Evolutionary conservation across 352 stramenopile genomes (phyloP), one percentile per base, ranked within the genome.

Genomic region (Phytophthora fragariae): DNA sequence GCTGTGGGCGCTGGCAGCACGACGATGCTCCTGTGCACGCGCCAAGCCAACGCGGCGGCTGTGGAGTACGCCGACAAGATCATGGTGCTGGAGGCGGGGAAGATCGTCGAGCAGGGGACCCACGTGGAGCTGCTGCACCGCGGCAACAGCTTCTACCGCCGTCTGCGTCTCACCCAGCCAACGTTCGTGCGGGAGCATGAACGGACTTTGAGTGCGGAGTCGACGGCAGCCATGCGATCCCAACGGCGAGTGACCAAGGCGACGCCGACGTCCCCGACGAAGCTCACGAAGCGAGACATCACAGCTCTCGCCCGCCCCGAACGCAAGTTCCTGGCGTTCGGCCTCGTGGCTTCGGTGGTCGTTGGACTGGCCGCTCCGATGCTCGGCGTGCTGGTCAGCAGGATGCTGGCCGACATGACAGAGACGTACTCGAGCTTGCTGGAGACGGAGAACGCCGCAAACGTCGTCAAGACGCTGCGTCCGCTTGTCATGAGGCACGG

Each of bases 21-120:
- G 31, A 99, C 73, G 2, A 79, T 76, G 70, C 19, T 86, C 5
- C 50, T 99, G 55, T 98, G 98, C 66, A 97, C 97, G 0, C 96
- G 99, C 76, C 86, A 97, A 12, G 78, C 99, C 27, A 94, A 60
- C n/a, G 82, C 81, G 35, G 49, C 66, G 15, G 74, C 76, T 0
- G 73, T 94, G n/a, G 81, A 84, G 3, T 76, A 73, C 33, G 72
- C 78, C 8, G 78, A 94, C 69, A 91, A 89, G 57, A 88, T 92
- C 46, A 75, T 90, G 1, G 84, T 90, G 33, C 59, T 92, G 0
- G 59, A 79, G 14, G 72, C 72, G 19, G 84, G 84, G 1, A 55
- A 57, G 15, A 68, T 87, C 11, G 78, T 87, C 5, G 84, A 92
- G 61, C 72, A 89, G 67, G 84, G 84, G 1, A 63, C 75, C 15